phyloP scores from a whole-genome alignment of 306 rosid genomes.

The Ceratonia siliqua region DNA sequence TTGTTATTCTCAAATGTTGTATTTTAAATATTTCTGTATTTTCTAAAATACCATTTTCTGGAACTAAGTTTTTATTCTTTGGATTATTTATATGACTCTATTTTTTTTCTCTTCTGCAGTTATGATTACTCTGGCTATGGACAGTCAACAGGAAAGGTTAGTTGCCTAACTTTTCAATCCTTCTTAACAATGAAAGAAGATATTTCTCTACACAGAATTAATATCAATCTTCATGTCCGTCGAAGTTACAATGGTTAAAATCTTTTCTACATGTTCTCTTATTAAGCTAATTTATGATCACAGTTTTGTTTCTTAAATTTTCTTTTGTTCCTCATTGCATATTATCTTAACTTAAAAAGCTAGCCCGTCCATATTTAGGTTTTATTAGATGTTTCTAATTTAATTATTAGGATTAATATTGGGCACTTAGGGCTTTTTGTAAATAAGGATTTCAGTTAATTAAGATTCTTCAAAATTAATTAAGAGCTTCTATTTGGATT shows the following conservation, averaged over 20 bases:
- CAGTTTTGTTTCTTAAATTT: background rate
- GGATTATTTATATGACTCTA: constrained; percentile 22
- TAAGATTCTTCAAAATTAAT: background rate
- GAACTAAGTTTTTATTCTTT: background rate
- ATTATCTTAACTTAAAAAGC: too few relatives aligned
- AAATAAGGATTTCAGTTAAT: background rate
- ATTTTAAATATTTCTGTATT: background rate
- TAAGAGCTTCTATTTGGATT: background rate
- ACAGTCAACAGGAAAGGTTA: constrained; percentile 95
- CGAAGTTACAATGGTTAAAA: background rate
- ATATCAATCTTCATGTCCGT: background rate
- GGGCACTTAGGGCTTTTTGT: background rate
- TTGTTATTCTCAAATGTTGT: constrained; percentile 9
- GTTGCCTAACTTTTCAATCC: constrained; percentile 27
- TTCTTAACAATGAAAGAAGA: constrained; percentile 4
- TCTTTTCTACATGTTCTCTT: background rate
- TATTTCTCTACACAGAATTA: background rate
- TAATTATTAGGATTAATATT: background rate
- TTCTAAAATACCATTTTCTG: constrained; percentile 4
- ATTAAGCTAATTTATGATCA: background rate
- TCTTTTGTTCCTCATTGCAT: background rate
- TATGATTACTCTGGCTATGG: constrained; percentile 98
- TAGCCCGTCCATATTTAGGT: background rate
- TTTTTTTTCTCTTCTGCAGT: constrained; percentile 48
- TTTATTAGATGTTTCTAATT: background rate